Base-by-base conservation (phyloP, 306 rosid species). In the Sicyos baderoa region DNA sequence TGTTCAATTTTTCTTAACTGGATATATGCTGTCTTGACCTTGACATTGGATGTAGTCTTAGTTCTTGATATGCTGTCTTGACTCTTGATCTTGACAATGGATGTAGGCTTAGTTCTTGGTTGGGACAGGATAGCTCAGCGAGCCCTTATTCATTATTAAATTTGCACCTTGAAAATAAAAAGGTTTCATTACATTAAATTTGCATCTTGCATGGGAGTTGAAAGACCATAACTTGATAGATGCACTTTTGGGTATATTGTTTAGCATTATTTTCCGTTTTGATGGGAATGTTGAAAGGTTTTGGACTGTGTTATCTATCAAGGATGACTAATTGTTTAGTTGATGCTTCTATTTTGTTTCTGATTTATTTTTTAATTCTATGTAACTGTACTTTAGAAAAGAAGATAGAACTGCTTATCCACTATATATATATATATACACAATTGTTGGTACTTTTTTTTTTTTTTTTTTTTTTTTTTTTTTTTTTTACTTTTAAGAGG, bases 1-100 rank as follows among this genome's bases (percentile, higher is more conserved):
- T 29, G 44, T 32, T 59, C 66, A 27, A 16, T 29, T 59, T 59
- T 59, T 13, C 45, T 59, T n/a, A 59, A 59, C 42, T 61, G 19
- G 22, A 29, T 29, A 14, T 59, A 15, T 22, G 63, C 3, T 15
- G 45, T 59, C 45, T 7, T 59, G 66, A 59, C 45, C 32, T 7
- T 29, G 35, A 29, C 35, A 29, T 29, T 29, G 35, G 35, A 29
- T 29, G 35, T 29, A 29, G 35, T 29, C 35, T 29, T 29, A 29
- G 35, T 29, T 29, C 35, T 29, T 29, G 35, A 29, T 29, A 29
- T 29, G 35, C 4, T 29, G 35, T 3, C 35, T 29, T 29, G 35
- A 29, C 35, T 29, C 35, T 29, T 29, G 35, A 29, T 5, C 35
- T 29, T 29, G 65, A 29, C 45, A 59, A 15, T 59, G 44, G 66